Evolutionary conservation across 192 early-diverging fungal species (phyloP), one percentile per base, ranked within the genome.

Genomic region (Phlyctochytrium arcticum): DNA sequence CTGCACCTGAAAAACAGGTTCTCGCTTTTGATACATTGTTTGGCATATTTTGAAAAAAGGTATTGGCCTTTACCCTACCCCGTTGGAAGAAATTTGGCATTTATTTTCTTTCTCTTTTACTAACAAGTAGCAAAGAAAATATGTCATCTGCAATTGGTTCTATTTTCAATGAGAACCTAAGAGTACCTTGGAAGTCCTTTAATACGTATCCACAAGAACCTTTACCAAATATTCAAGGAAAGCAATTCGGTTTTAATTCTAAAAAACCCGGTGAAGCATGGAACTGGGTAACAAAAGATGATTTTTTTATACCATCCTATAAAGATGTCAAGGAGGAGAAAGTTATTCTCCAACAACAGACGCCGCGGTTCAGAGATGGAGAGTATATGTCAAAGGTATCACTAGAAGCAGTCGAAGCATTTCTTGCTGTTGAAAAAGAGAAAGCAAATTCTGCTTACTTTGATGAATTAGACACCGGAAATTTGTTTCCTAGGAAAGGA

Each of bases 391-490:
- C 6, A 53, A 64, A 64, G 10, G 55, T 57, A 1, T 24, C 26
- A 26, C 9, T 17, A 29, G 55, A n/a, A n/a, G n/a, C n/a, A n/a
- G n/a, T n/a, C n/a, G n/a, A n/a, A n/a, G n/a, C n/a, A n/a, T n/a
- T n/a, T 34, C 35, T 50, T n/a, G 48, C 49, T 4, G 56, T 58
- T 9, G 56, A 64, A 21, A 64, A 64, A 10, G 29, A 51, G 26
- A 60, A 59, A 21, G 53, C 62, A 3, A 59, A 59, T 8, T 21
- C 7, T 29, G 31, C 54, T 1, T 59, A 64, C 54, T 61, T 61
- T 3, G 44, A 55, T 56, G 1, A 59, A 54, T 30, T 61, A 2
- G 53, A 61, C 3, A 0, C 1, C 1, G 32, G 32, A 1, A 57
- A 57, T 57, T 34, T 57, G 23, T 57, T 57, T 23, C 55, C 55